A percentile compares a stretch with the other conserved stretches of the same genome.
These are phyloP conservation scores for Eucalyptus albens DNA, from an alignment of 345 rosid species.

Conservation along the genomic window DNA sequence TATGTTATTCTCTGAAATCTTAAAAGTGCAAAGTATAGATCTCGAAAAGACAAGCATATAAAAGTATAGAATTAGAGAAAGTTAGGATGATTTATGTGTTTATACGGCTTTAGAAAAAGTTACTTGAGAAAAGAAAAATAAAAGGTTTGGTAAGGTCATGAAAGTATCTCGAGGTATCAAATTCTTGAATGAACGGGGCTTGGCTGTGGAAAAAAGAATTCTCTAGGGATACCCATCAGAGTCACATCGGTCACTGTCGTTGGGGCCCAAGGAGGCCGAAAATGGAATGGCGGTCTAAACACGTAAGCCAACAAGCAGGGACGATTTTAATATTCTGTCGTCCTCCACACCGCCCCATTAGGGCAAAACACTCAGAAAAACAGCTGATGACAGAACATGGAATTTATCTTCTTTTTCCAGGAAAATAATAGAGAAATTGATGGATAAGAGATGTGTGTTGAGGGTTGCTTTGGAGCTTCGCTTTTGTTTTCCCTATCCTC, in stretches of 20 bases:
- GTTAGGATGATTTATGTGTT: not conserved
- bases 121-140: not conserved
- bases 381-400: not conserved
- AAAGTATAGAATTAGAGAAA: not conserved
- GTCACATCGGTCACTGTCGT: not conserved
- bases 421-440: not conserved
- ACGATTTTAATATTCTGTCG: not conserved
- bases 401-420: not conserved
- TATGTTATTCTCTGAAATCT: not conserved
- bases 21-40: not conserved
- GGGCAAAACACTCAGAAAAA: not conserved
- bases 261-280: not conserved
- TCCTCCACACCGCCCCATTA: not conserved
- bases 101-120: not conserved
- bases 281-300: not conserved
- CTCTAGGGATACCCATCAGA: not conserved
- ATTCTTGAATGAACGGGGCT: not conserved
- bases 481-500: not conserved
- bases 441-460: slow-evolving; percentile 27
- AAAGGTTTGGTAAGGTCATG: not conserved
- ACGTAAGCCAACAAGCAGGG: not conserved
- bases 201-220: not conserved
- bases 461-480: slow-evolving; percentile 10
- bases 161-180: not conserved
- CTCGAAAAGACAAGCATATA: not conserved